Percentiles rank a stretch among this genome's conserved stretches.
Conservation (phyloP, 768 basidiomycete genomes). For the Inosperma sp. region DNA sequence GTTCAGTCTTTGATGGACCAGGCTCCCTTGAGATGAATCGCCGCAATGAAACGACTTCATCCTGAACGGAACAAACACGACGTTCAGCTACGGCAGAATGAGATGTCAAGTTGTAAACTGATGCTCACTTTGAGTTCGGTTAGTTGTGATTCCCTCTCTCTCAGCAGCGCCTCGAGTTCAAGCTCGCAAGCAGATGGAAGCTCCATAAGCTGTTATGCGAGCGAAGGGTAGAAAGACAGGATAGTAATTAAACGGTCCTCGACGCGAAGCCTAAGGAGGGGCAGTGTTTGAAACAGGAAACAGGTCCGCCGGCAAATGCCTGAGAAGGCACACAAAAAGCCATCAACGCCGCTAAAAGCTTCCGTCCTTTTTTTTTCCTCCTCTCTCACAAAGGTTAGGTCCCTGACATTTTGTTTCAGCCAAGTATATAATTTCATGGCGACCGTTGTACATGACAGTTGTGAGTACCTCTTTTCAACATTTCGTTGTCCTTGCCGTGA, state of each 20-base stretch:
- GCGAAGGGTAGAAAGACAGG: conserved; percentile 2
- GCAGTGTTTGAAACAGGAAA: conserved; percentile 5
- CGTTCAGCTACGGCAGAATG: background rate
- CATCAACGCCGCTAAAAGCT: too few species aligned
- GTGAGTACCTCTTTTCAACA: background rate
- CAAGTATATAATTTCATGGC: too few species aligned
- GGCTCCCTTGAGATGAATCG: conserved; percentile 61
- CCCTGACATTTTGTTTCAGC: too few species aligned
- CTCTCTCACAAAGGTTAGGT: too few species aligned
- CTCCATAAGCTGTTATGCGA: conserved; percentile 45
- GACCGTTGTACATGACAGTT: too few species aligned
- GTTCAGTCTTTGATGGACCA: conserved; percentile 52
- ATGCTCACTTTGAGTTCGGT: conserved; percentile 64
- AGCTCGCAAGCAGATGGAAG: conserved; percentile 72
- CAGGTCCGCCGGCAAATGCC: conserved; percentile 6
- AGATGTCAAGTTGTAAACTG: background rate
- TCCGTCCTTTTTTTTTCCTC: too few species aligned
- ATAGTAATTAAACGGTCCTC: background rate
- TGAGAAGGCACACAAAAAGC: background rate
- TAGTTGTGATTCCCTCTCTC: conserved; percentile 70
- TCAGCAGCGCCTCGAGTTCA: conserved; percentile 75
- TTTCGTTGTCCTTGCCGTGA: conserved; percentile 32
- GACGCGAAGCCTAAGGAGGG: conserved; percentile 6
- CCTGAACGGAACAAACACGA: conserved; percentile 38
- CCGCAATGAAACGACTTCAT: conserved; percentile 67